Evolutionary conservation across 2,329 filamentous ascomycete species (phyloP).

Genomic region (Alternaria conjuncta): DNA sequence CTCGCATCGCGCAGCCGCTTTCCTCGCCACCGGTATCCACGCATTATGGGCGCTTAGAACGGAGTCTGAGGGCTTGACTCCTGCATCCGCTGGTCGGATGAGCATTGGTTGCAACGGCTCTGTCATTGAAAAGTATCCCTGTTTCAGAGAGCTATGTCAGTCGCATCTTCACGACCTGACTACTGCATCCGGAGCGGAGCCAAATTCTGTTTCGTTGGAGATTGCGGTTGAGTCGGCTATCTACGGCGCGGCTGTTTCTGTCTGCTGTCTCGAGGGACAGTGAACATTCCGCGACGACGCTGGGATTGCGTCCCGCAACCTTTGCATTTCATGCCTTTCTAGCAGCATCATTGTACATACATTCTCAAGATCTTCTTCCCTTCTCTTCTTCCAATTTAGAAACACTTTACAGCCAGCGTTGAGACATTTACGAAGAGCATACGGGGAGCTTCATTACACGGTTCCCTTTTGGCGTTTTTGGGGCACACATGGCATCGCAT

Average conservation of each 20-base stretch:
- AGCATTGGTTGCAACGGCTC: slow-evolving; percentile 78
- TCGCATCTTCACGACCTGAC: slow-evolving; percentile 66
- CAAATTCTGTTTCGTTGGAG: slow-evolving; percentile 65
- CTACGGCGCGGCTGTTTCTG: slow-evolving; percentile 75
- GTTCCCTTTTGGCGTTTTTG: slow-evolving; percentile 7
- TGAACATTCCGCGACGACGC: not conserved
- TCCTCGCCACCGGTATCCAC: slow-evolving; percentile 68
- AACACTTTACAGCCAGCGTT: not conserved
- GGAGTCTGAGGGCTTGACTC: slow-evolving; percentile 54
- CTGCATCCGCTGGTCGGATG: slow-evolving; percentile 45
- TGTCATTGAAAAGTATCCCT: slow-evolving; percentile 79
- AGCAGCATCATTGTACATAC: slow-evolving; percentile 13
- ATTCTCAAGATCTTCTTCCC: not conserved
- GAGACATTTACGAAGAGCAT: slow-evolving; percentile 9
- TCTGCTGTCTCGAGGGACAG: slow-evolving; percentile 46
- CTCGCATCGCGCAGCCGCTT: slow-evolving; percentile 65
- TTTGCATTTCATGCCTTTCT: slow-evolving; percentile 14
- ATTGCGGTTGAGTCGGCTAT: slow-evolving; percentile 77
- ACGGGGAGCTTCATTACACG: slow-evolving; percentile 14
- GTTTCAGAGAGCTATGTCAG: slow-evolving; percentile 69
- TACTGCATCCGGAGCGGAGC: slow-evolving; percentile 47
- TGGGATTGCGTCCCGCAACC: no score
- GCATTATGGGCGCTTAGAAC: slow-evolving; percentile 65
- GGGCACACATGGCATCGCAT: not conserved
- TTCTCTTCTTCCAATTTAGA: slow-evolving; percentile 4